Evolutionary conservation across 495 filamentous ascomycete species (phyloP).

Genomic region (Stereocaulon alpinum): DNA sequence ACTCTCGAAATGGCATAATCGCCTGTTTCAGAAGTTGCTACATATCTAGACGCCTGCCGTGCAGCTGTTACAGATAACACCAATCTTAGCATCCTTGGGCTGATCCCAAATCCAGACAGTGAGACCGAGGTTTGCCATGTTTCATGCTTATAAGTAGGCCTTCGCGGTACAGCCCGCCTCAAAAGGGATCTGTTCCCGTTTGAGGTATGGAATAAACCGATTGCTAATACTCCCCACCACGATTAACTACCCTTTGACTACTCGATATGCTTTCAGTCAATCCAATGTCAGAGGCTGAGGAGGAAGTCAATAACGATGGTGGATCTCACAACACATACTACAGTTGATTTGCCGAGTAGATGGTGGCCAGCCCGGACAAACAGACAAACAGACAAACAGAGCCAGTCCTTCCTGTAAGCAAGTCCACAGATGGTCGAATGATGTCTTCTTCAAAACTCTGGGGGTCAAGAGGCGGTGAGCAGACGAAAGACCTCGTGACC

Average conservation of each 20-base stretch:
- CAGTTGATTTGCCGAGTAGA: no score
- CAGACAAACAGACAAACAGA: no score
- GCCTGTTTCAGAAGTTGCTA: not conserved
- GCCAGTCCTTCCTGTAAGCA: not conserved
- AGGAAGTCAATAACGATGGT: not conserved
- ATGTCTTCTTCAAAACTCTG: not conserved
- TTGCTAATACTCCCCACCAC: not conserved
- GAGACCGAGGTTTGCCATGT: no score
- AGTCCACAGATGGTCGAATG: not conserved
- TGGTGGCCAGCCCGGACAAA: no score
- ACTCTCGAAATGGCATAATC: not conserved
- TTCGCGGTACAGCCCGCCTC: no score
- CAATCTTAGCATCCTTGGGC: not conserved
- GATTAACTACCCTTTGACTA: not conserved
- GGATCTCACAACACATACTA: no score
- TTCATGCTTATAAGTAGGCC: no score
- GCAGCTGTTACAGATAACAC: not conserved
- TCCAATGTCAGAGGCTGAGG: not conserved
- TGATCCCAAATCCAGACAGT: no score
- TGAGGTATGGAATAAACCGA: not conserved
- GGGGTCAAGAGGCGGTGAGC: not conserved
- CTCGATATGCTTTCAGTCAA: not conserved
- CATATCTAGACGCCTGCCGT: not conserved
- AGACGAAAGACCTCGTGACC: constrained; percentile 2
- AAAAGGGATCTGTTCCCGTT: no score